Evolutionary conservation across 371 early-diverging fungal species (phyloP).

Genomic region (Mycotypha africana): DNA sequence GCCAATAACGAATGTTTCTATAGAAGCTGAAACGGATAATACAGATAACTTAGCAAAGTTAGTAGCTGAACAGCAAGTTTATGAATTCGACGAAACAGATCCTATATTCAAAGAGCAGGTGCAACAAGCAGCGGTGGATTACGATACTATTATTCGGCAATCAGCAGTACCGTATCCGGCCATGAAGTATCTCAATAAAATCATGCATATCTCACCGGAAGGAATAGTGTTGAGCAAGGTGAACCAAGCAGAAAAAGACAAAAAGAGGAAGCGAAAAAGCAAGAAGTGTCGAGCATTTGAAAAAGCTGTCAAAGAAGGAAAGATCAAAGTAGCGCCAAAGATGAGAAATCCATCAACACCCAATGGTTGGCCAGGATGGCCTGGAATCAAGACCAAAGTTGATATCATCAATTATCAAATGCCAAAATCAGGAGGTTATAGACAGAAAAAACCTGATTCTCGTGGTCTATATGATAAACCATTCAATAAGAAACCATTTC

Average conservation of each 20-base stretch:
- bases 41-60: slow-evolving; percentile 16
- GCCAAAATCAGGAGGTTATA: slow-evolving; percentile 4
- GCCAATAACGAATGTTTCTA: slow-evolving; percentile 27
- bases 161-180: slow-evolving; percentile 27
- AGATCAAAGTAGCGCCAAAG: slow-evolving; percentile 18
- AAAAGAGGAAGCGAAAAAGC: slow-evolving; percentile 29
- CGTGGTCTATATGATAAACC: not conserved
- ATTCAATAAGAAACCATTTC: too few species aligned
- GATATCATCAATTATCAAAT: slow-evolving; percentile 20
- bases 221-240: slow-evolving; percentile 1
- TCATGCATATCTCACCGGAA: slow-evolving; percentile 19
- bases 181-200: slow-evolving; percentile 12
- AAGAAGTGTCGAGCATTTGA: slow-evolving; percentile 42
- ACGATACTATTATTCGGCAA: slow-evolving; percentile 28
- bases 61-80: slow-evolving; percentile 22
- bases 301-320: slow-evolving; percentile 28
- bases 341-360: slow-evolving; percentile 33
- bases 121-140: slow-evolving; percentile 17
- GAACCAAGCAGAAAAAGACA: slow-evolving; percentile 9
- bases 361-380: slow-evolving; percentile 47
- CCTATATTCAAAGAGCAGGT: slow-evolving; percentile 26
- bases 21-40: slow-evolving; percentile 19
- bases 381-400: slow-evolving; percentile 28
- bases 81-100: slow-evolving; percentile 38
- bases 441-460: not conserved